Evolutionary conservation across 805 yeast species (phyloP), one percentile per base, ranked within the genome.

Genomic region (Metschnikowia proteae): DNA sequence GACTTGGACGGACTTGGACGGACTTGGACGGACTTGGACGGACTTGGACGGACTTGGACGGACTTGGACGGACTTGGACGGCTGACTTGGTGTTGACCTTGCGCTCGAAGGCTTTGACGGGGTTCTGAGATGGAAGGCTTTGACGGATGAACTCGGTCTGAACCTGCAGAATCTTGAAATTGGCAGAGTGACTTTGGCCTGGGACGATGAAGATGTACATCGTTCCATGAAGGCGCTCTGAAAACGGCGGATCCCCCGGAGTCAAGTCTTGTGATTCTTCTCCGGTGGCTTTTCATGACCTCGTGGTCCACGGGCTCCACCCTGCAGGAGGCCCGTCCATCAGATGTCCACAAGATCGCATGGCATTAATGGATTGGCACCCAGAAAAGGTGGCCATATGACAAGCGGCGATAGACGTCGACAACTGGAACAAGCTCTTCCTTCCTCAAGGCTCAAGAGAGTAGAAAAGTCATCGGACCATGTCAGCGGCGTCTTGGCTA

Each of bases 291-390:
- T 87, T 79, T 82, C 97, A 92, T 91, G 33, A 92, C 96, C 64
- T 86, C 96, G 53, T 86, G 90, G 62, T 91, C 97, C 9, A 92
- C 98, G 0, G 97, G 96, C 68, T 92, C 99, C 30, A 92, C 97
- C 51, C 99, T 1, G 98, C 98, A 3, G 99, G 99, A 8, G 98
- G 99, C 1, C 99, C 99, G 71, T 92, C 99, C 99, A 92, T 92
- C 49, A 92, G 53, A 92, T 92, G 65, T 92, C 97, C 98, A 92
- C 60, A 92, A 74, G 59, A 92, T 92, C 74, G 98, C 99, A 92
- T 92, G 28, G 99, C 97, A 64, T 92, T 92, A 92, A 77, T 10
- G 99, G 99, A 59, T 89, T 91, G 44, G 96, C 50, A 92, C 50
- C 88, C 88, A 62, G 91, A 83, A 48, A 90, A 70, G 1, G 98